phyloP scores from a whole-genome alignment of 208 protist species.

The Leishmania mexicana region DNA sequence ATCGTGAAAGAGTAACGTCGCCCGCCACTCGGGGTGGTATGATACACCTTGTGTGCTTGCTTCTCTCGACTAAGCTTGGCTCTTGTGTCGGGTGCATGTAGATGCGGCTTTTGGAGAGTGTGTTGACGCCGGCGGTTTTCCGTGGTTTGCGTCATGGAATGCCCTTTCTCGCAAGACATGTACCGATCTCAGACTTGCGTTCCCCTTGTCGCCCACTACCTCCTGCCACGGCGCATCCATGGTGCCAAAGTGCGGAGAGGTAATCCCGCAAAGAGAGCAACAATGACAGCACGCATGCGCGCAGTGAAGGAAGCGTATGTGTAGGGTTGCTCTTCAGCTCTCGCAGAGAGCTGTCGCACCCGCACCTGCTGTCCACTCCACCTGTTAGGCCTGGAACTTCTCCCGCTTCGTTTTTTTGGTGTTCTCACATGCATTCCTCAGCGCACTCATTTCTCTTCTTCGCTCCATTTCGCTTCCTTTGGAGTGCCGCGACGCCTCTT shows the following conservation, averaged over 20 bases:
- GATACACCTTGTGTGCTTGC: background rate
- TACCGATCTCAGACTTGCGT: background rate
- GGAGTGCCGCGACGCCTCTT: background rate
- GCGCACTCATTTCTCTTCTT: background rate
- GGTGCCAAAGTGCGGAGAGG: background rate
- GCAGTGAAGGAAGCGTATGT: background rate
- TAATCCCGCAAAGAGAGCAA: no score
- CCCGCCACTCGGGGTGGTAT: background rate
- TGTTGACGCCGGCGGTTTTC: background rate
- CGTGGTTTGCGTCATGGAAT: background rate
- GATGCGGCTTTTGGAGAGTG: background rate
- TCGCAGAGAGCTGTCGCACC: background rate
- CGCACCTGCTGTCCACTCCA: background rate
- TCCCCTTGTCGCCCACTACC: background rate
- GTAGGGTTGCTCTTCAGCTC: background rate
- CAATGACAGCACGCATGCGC: no score
- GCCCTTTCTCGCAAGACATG: background rate
- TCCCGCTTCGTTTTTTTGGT: background rate
- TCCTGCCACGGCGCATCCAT: background rate
- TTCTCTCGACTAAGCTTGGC: background rate
- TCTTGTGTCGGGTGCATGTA: background rate
- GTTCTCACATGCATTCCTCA: background rate
- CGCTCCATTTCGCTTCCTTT: background rate
- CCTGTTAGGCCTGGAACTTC: background rate
- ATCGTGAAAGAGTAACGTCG: slow-evolving; percentile 44